Evolutionary conservation across 768 basidiomycete species (phyloP), one percentile per base, ranked within the genome.

Genomic region (Tricholoma furcatifolium): DNA sequence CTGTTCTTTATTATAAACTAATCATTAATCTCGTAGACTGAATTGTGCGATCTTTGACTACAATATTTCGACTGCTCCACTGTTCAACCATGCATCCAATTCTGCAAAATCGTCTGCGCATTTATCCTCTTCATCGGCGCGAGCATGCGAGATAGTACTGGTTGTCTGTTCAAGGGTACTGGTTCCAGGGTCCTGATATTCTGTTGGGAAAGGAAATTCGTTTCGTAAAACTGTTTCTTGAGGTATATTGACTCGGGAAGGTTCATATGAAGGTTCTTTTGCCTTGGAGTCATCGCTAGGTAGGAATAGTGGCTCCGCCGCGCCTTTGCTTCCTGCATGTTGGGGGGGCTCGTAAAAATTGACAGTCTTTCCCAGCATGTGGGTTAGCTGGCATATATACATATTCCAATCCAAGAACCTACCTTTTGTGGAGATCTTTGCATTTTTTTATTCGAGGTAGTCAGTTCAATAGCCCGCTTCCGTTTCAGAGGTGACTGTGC

Each of bases 11-110:
- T 35, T 41, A 6, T 32, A 27, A 10, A 30, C 7, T 36, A 38
- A 44, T 44, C 38, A 18, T 55, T 50, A 21, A 36, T 50, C 23
- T n/a, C 32, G 15, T 30, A 24, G 10, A 15, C 9, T 24, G 32
- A 41, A 27, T 21, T 18, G 3, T 27, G 27, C 27, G 7, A 4
- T 27, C 32, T 50, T 44, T 3, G 27, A 12, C 50, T 66, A 70
- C 23, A 79, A 51, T 50, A 87, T 81, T 39, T 80, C 75, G 1
- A 88, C 81, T 3, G 80, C 76, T 24, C 78, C 85, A 61, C 87
- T 87, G 27, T 79, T 72, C 59, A 90, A 65, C 85, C 85, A 91
- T 41, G 74, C 80, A 54, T 88, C 83, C 24, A 91, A 73, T 56
- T 85, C 85, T 4, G 79, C 84, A 44, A 87, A 74, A 45, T 83